Evolutionary conservation across 805 yeast species (phyloP).

Genomic region (Pichia nanzhaoensis): DNA sequence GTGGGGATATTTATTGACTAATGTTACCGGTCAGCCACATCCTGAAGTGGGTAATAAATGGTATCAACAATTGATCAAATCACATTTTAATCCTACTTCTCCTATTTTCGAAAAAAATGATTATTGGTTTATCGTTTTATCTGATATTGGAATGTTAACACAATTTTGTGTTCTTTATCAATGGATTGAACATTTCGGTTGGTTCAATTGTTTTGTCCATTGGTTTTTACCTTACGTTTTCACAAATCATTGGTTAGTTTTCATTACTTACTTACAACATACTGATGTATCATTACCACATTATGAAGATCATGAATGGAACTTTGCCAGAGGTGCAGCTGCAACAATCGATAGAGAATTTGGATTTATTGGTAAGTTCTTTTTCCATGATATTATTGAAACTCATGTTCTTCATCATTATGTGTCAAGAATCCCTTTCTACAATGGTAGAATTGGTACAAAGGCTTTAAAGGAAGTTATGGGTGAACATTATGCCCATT

Average conservation of each 20-base stretch:
- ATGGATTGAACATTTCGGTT: constrained; percentile 58
- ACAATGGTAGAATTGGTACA: constrained; percentile 75
- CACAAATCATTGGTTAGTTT: constrained; percentile 87
- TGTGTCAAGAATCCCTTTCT: constrained; percentile 79
- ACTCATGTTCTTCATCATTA: constrained; percentile 87
- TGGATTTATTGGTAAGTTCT: constrained; percentile 69
- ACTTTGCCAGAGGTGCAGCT: constrained; percentile 84
- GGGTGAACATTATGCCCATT: constrained; percentile 71
- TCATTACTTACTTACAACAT: constrained; percentile 80
- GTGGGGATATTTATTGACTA: constrained; percentile 56
- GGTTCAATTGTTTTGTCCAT: constrained; percentile 53
- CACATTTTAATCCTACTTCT: constrained; percentile 68
- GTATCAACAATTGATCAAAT: constrained; percentile 39
- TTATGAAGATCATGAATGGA: constrained; percentile 72
- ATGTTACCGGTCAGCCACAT: constrained; percentile 72
- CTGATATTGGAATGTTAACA: constrained; percentile 63
- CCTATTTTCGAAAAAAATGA: constrained; percentile 71
- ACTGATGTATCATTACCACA: constrained; percentile 76
- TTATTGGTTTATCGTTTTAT: constrained; percentile 61
- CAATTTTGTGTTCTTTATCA: constrained; percentile 48
- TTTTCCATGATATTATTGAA: constrained; percentile 85
- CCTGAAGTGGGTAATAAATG: constrained; percentile 27
- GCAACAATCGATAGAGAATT: constrained; percentile 82
- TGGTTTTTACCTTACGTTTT: constrained; percentile 73
- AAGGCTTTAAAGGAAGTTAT: constrained; percentile 74